These are phyloP conservation scores for Pichia membranifaciens DNA, from an alignment of 805 yeast genomes.

Conservation along the genomic window DNA sequence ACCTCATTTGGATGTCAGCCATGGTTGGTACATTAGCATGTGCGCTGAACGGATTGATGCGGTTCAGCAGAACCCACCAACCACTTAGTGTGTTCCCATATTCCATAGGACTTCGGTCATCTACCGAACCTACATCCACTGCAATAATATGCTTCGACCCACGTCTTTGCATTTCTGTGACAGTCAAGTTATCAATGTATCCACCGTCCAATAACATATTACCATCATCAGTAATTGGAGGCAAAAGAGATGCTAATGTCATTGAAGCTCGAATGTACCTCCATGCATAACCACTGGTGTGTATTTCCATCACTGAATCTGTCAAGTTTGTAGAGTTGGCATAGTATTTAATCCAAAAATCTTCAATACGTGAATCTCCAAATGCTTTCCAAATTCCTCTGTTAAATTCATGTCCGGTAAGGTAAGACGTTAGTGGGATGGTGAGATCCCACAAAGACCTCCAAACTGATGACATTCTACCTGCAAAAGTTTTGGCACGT, in stretches of 20 bases:
- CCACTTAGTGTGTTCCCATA: slow-evolving; percentile 95
- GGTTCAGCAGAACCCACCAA: slow-evolving; percentile 78
- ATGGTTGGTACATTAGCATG: slow-evolving; percentile 88
- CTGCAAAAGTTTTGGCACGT: slow-evolving; percentile 78
- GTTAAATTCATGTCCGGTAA: slow-evolving; percentile 96
- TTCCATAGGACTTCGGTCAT: slow-evolving; percentile 81
- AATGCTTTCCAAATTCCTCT: slow-evolving; percentile 96
- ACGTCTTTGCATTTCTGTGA: slow-evolving; percentile 79
- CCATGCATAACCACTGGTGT: slow-evolving; percentile 91
- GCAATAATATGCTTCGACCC: slow-evolving; percentile 89
- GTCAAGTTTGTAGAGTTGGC: slow-evolving; percentile 94
- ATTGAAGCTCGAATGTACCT: slow-evolving; percentile 91
- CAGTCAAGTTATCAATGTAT: slow-evolving; percentile 89
- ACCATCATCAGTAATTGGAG: slow-evolving; percentile 84
- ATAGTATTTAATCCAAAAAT: slow-evolving; percentile 86
- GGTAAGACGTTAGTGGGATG: slow-evolving; percentile 88
- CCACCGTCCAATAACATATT: slow-evolving; percentile 95
- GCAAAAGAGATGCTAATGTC: slow-evolving; percentile 91
- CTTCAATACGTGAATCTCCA: slow-evolving; percentile 90
- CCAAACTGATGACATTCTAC: slow-evolving; percentile 81
- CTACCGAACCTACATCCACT: slow-evolving; percentile 92
- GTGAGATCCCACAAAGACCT: slow-evolving; percentile 78
- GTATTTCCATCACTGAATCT: slow-evolving; percentile 91
- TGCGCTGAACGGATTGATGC: slow-evolving; percentile 84
- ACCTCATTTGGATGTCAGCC: slow-evolving; percentile 89